These are phyloP conservation scores for Cercospora citrullina DNA, from an alignment of 2,329 filamentous ascomycete species.

Conservation along the genomic window DNA sequence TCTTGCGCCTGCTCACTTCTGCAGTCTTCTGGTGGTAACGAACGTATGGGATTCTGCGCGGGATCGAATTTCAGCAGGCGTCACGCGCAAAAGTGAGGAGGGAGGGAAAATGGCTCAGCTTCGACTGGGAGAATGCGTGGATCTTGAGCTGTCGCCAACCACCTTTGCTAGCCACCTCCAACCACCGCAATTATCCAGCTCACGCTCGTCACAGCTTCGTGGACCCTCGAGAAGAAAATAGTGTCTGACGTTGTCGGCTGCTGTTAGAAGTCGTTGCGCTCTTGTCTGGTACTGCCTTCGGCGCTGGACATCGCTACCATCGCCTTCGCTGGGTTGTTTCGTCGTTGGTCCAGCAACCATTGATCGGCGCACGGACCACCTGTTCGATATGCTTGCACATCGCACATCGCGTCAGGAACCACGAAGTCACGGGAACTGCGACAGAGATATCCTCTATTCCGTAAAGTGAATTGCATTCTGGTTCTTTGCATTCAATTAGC, in stretches of 20 bases:
- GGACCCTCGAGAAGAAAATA: neutral
- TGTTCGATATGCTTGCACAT: constrained; percentile 6
- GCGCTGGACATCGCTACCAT: neutral
- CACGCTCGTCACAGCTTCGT: neutral
- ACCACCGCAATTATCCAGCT: constrained; percentile 7
- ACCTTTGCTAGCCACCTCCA: constrained; percentile 9
- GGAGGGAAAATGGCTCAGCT: constrained; percentile 7
- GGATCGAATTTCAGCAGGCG: neutral
- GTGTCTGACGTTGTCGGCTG: neutral
- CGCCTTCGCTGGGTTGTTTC: neutral
- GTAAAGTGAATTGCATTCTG: neutral
- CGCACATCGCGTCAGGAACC: neutral
- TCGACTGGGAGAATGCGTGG: neutral
- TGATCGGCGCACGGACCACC: constrained; percentile 6
- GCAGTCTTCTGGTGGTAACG: constrained; percentile 4
- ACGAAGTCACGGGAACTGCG: neutral
- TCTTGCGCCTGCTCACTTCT: neutral
- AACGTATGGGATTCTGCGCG: constrained; percentile 4
- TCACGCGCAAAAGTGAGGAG: neutral
- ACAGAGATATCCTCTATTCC: neutral
- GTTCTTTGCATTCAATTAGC: neutral
- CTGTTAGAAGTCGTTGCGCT: neutral
- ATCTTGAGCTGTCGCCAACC: constrained; percentile 7
- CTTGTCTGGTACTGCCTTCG: neutral
- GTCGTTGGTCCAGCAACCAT: constrained; percentile 5